Conservation (phyloP, 306 rosid genomes). For the Luffa acutangula region DNA sequence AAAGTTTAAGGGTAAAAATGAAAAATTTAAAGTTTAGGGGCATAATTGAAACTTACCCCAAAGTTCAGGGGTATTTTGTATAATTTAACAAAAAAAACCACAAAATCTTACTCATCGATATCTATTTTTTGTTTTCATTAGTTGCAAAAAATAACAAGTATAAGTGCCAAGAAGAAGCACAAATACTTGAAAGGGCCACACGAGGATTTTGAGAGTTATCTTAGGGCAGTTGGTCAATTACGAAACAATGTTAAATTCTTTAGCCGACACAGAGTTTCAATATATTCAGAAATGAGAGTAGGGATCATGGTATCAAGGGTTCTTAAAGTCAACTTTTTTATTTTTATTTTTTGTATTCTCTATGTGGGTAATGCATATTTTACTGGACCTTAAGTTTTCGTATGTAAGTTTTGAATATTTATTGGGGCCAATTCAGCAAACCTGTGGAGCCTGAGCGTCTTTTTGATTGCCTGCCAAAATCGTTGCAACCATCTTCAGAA, state of each 20-base stretch:
- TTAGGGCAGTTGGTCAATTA: conserved; percentile 65
- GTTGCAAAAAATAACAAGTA: not conserved
- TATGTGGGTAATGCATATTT: not conserved
- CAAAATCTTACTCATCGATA: not conserved
- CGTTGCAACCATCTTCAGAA: conserved; percentile 83
- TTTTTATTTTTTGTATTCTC: not conserved
- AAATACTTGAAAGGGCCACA: conserved; percentile 71
- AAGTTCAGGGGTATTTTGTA: no score
- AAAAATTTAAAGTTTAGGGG: no score
- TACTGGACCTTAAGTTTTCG: not conserved
- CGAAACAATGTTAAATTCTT: conserved; percentile 62
- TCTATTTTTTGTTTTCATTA: not conserved
- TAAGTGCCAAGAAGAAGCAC: not conserved
- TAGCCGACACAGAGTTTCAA: conserved; percentile 14
- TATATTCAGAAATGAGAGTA: not conserved
- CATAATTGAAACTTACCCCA: no score
- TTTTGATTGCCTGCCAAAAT: conserved; percentile 90
- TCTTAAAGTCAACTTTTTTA: not conserved
- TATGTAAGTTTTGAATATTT: not conserved
- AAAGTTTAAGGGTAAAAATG: no score
- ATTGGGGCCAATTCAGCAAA: conserved; percentile 47
- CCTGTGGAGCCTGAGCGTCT: conserved; percentile 98
- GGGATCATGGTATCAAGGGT: not conserved
- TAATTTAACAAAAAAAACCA: not conserved
- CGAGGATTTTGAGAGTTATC: conserved; percentile 77